A percentile compares a stretch with the other conserved stretches of the same genome.
phyloP scores from a whole-genome alignment of 192 early-diverging fungal species.

The Backusella tarrabulga region DNA sequence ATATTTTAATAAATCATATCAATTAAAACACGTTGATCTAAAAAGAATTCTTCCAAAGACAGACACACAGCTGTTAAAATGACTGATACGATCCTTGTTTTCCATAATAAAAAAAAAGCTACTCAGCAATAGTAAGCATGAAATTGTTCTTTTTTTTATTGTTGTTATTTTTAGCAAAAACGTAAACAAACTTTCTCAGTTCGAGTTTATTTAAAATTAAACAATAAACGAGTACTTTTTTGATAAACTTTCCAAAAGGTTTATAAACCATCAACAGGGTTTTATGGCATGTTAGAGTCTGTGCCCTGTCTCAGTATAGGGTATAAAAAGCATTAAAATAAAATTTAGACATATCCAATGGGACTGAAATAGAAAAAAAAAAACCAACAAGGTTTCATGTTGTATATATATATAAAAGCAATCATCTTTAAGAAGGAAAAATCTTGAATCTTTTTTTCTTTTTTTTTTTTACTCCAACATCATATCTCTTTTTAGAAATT shows the following conservation, averaged over 20 bases:
- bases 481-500: too few relatives aligned
- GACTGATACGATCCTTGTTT: neutral
- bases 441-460: too few relatives aligned
- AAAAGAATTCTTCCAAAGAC: neutral
- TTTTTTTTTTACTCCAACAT: too few relatives aligned
- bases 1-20: neutral
- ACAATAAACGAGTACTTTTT: neutral
- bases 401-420: too few relatives aligned
- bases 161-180: neutral
- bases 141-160: neutral
- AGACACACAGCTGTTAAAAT: neutral
- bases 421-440: too few relatives aligned
- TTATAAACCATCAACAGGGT: too few relatives aligned
- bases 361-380: neutral
- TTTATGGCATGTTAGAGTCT: neutral
- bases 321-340: neutral
- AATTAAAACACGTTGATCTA: neutral
- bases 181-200: neutral
- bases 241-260: neutral
- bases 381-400: too few relatives aligned
- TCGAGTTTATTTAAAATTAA: neutral
- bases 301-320: neutral
- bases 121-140: neutral
- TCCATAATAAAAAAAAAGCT: neutral
- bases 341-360: neutral